Conservation (phyloP, 1,284 basidiomycete species). For the Trametes hirsuta region DNA sequence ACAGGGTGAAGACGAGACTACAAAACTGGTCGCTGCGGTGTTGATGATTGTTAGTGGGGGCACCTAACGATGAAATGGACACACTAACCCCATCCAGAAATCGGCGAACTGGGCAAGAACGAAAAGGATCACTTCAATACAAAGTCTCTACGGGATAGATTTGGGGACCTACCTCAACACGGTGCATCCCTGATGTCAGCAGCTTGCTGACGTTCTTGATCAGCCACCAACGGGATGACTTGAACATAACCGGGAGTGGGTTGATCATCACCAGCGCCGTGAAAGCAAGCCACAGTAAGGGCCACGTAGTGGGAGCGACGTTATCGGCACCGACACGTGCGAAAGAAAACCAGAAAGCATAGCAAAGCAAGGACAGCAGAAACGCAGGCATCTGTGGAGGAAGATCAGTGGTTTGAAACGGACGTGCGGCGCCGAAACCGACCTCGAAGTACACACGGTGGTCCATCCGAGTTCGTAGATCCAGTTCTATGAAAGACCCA, state of each 20-base stretch:
- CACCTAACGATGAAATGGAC: not conserved
- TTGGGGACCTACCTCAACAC: slow-evolving; percentile 67
- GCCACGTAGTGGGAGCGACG: slow-evolving; percentile 70
- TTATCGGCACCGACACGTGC: slow-evolving; percentile 54
- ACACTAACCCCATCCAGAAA: slow-evolving; percentile 78
- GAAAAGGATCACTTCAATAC: not conserved
- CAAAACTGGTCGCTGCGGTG: slow-evolving; percentile 78
- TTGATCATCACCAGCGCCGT: slow-evolving; percentile 67
- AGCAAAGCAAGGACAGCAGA: slow-evolving; percentile 75
- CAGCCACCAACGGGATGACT: slow-evolving; percentile 80
- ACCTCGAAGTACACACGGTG: slow-evolving; percentile 85
- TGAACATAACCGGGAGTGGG: slow-evolving; percentile 74
- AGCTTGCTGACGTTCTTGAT: slow-evolving; percentile 65
- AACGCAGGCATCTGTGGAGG: slow-evolving; percentile 73
- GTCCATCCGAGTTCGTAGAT: slow-evolving; percentile 78
- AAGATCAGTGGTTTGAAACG: not conserved
- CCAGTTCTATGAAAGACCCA: slow-evolving; percentile 57
- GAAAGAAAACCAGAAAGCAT: slow-evolving; percentile 88
- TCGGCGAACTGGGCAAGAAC: slow-evolving; percentile 60
- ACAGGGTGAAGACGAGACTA: slow-evolving; percentile 75
- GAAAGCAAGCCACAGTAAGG: slow-evolving; percentile 82
- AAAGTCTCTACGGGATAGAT: not conserved
- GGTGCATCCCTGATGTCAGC: slow-evolving; percentile 69
- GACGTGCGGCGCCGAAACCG: slow-evolving; percentile 12
- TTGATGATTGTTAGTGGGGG: slow-evolving; percentile 15